Percentiles rank a stretch among this genome's conserved stretches.
Conservation (phyloP, 108 stramenopile genomes). For the Pseudonitzschia delicatissima region DNA sequence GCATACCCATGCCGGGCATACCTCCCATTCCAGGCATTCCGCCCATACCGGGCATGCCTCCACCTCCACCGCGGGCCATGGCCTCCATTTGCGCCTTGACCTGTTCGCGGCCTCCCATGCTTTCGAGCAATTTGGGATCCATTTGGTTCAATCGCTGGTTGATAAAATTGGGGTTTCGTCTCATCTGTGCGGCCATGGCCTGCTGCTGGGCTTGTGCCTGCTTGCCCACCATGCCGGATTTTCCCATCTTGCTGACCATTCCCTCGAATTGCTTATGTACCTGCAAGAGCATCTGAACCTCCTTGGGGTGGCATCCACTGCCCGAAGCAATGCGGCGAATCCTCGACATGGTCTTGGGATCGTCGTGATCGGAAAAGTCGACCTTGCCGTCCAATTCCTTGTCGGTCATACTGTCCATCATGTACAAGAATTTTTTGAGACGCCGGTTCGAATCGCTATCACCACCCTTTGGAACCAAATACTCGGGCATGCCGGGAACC, state of each 20-base stretch:
- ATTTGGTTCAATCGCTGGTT: constrained; percentile 83
- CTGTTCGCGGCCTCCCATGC: constrained; percentile 74
- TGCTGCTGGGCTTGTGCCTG: constrained; percentile 68
- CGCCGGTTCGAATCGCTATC: constrained; percentile 63
- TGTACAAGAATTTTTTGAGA: constrained; percentile 91
- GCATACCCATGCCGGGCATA: constrained; percentile 55
- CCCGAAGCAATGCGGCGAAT: constrained; percentile 90
- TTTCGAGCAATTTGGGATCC: constrained; percentile 79
- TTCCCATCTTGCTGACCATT: constrained; percentile 91
- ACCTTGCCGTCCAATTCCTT: constrained; percentile 93
- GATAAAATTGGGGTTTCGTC: constrained; percentile 75
- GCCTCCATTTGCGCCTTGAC: constrained; percentile 62
- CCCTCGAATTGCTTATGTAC: constrained; percentile 89
- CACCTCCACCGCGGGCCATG: constrained; percentile 51
- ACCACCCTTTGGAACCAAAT: constrained; percentile 64
- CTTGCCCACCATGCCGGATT: constrained; percentile 84
- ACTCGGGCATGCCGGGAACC: constrained; percentile 93
- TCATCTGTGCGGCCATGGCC: constrained; percentile 80
- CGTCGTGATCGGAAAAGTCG: constrained; percentile 60
- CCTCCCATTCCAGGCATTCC: constrained; percentile 59
- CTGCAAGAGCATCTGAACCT: constrained; percentile 84
- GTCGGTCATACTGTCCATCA: constrained; percentile 97
- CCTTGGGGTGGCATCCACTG: constrained; percentile 83
- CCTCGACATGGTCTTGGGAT: constrained; percentile 50
- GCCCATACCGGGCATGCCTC: constrained; percentile 46